Evolutionary conservation across 495 filamentous ascomycete species (phyloP), one percentile per base, ranked within the genome.

Genomic region (Poronia punctata): DNA sequence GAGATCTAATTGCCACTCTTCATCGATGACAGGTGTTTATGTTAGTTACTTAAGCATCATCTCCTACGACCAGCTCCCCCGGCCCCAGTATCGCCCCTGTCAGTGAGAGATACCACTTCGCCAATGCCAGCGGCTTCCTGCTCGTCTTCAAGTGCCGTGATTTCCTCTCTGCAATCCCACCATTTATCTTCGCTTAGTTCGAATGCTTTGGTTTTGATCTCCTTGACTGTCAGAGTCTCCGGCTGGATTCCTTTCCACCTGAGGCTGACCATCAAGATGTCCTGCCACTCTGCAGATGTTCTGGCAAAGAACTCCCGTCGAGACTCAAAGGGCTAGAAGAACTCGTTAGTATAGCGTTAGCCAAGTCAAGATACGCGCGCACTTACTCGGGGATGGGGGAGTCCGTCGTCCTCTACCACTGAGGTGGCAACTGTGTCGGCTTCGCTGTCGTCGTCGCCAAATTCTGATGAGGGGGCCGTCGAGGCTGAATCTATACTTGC

Each of bases 101-200:
- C 88, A 42, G 75, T 78, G 36, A 96, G 70, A 57, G 80, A 92
- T 18, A 98, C 85, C 18, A 98, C 84, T 64, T 98, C 92, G 5
- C 88, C 84, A 64, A 96, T 96, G 12, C 92, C 92, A 19, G 89
- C 86, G 26, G 84, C 88, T 64, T 95, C 88, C 61, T 96, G 90
- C 64, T 95, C 89, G 64, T 96, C 90, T 64, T 98, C 92, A 48
- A 96, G 67, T 6, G 80, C 84, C 43, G 80, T 83, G 46, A 98
- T 84, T 65, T 98, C 92, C 62, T 98, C 92, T 50, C 92, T 72
- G 58, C 85, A 89, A 68, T 95, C 92, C 92, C 92, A 98, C 92
- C 92, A 98, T 56, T 89, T 95, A 60, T 86, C 85, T 65, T 98
- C 92, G 28, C 87, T 87, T 41, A 82, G 69, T 48, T 84, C 79